Evolutionary conservation across 2,329 filamentous ascomycete genomes (phyloP).

Genomic region (Neopestalotiopsis rosae): DNA sequence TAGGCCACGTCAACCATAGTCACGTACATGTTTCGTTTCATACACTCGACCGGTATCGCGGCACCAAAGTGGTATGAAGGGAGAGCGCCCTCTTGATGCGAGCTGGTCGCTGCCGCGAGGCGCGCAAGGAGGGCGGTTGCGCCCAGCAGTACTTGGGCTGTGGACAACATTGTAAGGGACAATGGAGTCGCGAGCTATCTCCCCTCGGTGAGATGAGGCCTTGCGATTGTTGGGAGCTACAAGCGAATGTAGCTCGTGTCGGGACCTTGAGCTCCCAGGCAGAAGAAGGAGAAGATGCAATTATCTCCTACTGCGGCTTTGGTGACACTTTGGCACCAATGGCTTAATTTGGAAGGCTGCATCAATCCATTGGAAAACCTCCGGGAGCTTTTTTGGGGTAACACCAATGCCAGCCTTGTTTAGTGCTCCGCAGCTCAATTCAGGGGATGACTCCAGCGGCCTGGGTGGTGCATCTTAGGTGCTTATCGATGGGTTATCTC

Average conservation of each 20-base stretch:
- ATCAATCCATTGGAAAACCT: neutral
- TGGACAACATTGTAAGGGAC: slow-evolving; percentile 28
- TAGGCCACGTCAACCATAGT: slow-evolving; percentile 23
- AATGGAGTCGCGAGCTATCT: neutral
- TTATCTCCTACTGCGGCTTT: neutral
- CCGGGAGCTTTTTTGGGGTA: neutral
- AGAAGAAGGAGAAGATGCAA: neutral
- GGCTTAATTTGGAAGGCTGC: neutral
- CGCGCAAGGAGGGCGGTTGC: slow-evolving; percentile 23
- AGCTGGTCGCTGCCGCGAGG: slow-evolving; percentile 27
- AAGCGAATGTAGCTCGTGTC: slow-evolving; percentile 11
- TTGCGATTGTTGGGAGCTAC: neutral
- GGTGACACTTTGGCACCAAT: neutral
- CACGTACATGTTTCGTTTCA: slow-evolving; percentile 74
- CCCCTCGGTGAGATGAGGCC: slow-evolving; percentile 9
- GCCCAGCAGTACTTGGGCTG: slow-evolving; percentile 26
- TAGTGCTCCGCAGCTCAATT: neutral
- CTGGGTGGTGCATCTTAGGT: neutral
- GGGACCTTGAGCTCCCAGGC: neutral
- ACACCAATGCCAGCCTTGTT: neutral
- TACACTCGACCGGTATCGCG: slow-evolving; percentile 71
- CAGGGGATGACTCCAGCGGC: neutral
- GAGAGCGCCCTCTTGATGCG: slow-evolving; percentile 46
- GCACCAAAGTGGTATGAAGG: slow-evolving; percentile 72
- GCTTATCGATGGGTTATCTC: neutral